A percentile compares a stretch with the other conserved stretches of the same genome.
Evolutionary conservation across 129 eudicot species (phyloP).

Genomic region (Artemisia argyi): DNA sequence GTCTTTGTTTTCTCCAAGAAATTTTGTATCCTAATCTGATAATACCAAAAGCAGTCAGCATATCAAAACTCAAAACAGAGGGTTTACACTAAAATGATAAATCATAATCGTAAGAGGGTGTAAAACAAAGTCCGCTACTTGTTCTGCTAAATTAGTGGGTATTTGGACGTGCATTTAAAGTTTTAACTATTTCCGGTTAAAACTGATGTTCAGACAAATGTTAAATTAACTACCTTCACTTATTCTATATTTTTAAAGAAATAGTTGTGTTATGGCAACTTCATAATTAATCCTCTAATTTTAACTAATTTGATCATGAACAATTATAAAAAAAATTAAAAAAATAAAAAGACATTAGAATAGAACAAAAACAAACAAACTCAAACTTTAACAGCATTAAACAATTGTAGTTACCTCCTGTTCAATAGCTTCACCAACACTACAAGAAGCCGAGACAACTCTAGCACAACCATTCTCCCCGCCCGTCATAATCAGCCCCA

Average conservation of each 20-base stretch:
- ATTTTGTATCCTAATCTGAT: conserved; percentile 71
- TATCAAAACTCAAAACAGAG: conserved; percentile 1
- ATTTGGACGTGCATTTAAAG: not conserved
- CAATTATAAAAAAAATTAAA: not conserved
- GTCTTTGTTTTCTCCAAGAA: conserved; percentile 71
- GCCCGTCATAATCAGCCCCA: conserved; percentile 81
- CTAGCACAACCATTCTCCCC: conserved; percentile 70
- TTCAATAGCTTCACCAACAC: conserved; percentile 85
- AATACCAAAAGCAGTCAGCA: conserved; percentile 9
- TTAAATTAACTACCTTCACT: too few relatives aligned
- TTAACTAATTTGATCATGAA: not conserved
- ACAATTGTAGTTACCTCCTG: conserved; percentile 57
- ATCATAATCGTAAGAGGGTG: conserved; percentile 1
- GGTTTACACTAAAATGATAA: not conserved
- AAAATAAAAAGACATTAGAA: too few relatives aligned
- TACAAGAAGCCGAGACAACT: conserved; percentile 78
- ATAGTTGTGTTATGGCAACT: too few relatives aligned
- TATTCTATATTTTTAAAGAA: too few relatives aligned
- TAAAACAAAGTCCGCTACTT: not conserved
- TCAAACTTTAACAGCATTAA: not conserved
- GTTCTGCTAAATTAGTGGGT: conserved; percentile 5
- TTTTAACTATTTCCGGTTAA: not conserved
- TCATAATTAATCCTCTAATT: too few relatives aligned
- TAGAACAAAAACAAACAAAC: not conserved
- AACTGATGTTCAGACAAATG: not conserved